These are phyloP conservation scores for Sporothrix brasiliensis DNA, from an alignment of 2,329 filamentous ascomycete genomes.

Conservation along the genomic window DNA sequence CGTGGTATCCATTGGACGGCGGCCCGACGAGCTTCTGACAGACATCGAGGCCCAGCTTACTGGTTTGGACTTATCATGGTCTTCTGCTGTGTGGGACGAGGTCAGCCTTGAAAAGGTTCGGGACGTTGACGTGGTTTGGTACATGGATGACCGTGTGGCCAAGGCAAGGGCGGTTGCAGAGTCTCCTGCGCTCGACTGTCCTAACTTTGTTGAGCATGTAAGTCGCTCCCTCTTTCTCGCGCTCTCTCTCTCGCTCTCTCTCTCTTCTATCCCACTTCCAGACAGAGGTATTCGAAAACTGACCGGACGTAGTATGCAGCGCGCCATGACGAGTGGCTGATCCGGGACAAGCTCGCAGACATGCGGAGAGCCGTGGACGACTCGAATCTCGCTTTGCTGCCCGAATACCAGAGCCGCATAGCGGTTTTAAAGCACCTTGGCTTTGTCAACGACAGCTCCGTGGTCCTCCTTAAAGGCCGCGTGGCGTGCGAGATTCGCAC, in stretches of 20 bases:
- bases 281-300: not conserved
- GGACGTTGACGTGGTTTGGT: conserved; percentile 77
- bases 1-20: conserved; percentile 40
- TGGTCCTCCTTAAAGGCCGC: conserved; percentile 95
- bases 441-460: conserved; percentile 84
- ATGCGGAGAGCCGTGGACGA: conserved; percentile 89
- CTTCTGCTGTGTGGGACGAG: conserved; percentile 76
- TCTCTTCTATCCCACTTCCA: too few relatives aligned
- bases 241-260: too few relatives aligned
- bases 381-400: conserved; percentile 91
- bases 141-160: conserved; percentile 70
- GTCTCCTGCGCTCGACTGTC: conserved; percentile 69
- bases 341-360: conserved; percentile 88
- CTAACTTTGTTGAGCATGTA: conserved; percentile 84
- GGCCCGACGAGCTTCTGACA: conserved; percentile 12
- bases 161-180: conserved; percentile 64
- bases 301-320: conserved; percentile 74
- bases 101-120: conserved; percentile 80
- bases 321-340: conserved; percentile 95
- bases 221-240: conserved; percentile 44
- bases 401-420: conserved; percentile 95
- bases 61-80: conserved; percentile 73
- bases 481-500: conserved; percentile 98
- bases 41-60: conserved; percentile 62
- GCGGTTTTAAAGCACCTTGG: conserved; percentile 87